Conservation (phyloP, 495 filamentous ascomycete genomes). For the Tuber melanosporum region DNA sequence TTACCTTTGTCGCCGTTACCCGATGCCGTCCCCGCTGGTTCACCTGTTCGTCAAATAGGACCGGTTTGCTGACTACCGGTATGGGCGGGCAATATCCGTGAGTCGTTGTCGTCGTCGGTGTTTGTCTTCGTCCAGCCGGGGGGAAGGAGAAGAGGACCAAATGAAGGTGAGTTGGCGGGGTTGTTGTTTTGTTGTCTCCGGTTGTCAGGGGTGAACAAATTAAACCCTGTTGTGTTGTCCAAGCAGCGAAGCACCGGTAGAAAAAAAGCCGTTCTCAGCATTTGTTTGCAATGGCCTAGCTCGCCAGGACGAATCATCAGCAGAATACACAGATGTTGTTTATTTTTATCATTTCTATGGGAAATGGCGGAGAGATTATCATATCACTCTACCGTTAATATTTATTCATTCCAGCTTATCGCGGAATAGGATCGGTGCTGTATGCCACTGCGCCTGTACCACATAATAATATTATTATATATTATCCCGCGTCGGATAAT, state of each 20-base stretch:
- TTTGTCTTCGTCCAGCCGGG: constrained; percentile 15
- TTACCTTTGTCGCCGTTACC: constrained; percentile 5
- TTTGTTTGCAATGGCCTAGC: neutral
- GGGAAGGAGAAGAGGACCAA: neutral
- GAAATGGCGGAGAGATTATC: neutral
- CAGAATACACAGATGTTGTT: neutral
- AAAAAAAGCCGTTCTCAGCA: neutral
- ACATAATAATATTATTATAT: neutral
- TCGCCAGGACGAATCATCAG: neutral
- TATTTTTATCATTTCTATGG: neutral
- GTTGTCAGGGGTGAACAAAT: constrained; percentile 35
- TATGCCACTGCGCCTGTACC: neutral
- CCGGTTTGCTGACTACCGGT: neutral
- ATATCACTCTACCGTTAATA: neutral
- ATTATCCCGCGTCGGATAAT: neutral
- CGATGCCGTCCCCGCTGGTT: constrained; percentile 4
- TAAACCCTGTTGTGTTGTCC: constrained; percentile 34
- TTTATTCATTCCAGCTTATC: neutral
- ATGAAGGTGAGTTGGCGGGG: constrained; percentile 34
- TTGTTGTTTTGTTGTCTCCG: constrained; percentile 36
- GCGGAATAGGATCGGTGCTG: neutral
- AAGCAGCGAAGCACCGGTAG: neutral
- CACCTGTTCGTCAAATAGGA: neutral
- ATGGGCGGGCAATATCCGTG: constrained; percentile 1
- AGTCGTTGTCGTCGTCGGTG: constrained; percentile 13